Evolutionary conservation across 73 alveolate species (phyloP), one percentile per base, ranked within the genome.

Genomic region (Paramecium tetraurelia): DNA sequence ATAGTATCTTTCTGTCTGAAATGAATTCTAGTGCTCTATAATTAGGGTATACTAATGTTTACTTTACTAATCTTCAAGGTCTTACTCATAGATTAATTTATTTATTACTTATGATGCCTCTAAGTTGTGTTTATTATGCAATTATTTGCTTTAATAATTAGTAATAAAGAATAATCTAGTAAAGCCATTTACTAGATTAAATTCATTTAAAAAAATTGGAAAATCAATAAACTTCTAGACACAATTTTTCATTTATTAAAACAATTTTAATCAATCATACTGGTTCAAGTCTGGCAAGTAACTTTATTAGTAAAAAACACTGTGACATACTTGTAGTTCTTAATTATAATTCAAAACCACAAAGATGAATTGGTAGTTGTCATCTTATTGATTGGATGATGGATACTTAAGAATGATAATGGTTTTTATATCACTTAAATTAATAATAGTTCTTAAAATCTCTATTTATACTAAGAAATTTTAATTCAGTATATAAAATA

Each of bases 21-120:
- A 96, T 96, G 99, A 96, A 96, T 86, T 50, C 88, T 21, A 53
- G 63, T 85, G 97, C 96, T 2, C 58, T 57, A 68, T 41, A 68
- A 22, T 22, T 95, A 7, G 92, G 95, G 5, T 92, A 95, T 21
- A 72, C 93, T 16, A 88, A 93, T 59, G 93, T 98, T 7, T 63
- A 86, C 69, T 96, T 92, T 92, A 96, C 96, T 27, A 94, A 95
- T 75, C 97, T 97, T n/a, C 98, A 96, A 86, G 98, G 99, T 9
- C 88, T 95, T 29, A 83, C 94, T 14, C 92, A 95, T 83, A 87
- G 92, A 31, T 50, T 85, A 29, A 96, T 94, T 80, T 41, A 24
- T 92, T 96, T 3, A 93, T 97, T 5, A 97, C 99, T 11, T 57
- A 58, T 22, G 99, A 96, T 92, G 86, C 93, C 18, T 92, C 96